phyloP scores from a whole-genome alignment of 306 rosid species.

The Fragaria vesca region DNA sequence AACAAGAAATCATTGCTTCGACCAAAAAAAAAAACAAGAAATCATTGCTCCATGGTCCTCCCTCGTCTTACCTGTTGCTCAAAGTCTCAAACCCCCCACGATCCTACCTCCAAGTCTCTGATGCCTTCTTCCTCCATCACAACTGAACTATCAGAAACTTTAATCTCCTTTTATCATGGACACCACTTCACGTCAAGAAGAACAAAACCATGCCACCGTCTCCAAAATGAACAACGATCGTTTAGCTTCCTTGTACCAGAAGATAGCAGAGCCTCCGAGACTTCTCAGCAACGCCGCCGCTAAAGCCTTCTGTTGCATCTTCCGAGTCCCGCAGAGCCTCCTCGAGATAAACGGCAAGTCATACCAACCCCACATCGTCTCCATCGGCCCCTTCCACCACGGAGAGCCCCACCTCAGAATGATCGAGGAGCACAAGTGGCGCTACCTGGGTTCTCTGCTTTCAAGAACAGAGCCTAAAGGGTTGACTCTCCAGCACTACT shows the following conservation, averaged over 20 bases:
- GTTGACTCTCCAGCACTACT: conserved; percentile 1
- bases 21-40: too few species aligned
- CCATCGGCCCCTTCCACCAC: conserved; percentile 66
- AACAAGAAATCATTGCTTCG: not conserved
- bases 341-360: conserved; percentile 44
- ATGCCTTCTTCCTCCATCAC: not conserved
- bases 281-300: conserved; percentile 47
- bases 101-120: not conserved
- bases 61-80: not conserved
- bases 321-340: conserved; percentile 51
- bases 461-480: conserved; percentile 30
- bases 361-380: conserved; percentile 60
- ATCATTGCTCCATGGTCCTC: not conserved
- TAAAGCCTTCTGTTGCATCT: conserved; percentile 45
- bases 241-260: conserved; percentile 33
- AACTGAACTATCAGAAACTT: not conserved
- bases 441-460: conserved; percentile 42
- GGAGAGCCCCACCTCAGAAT: conserved; percentile 39
- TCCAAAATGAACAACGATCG: conserved; percentile 29
- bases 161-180: conserved; percentile 4
- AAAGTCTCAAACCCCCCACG: not conserved
- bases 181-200: conserved; percentile 19
- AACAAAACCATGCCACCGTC: not conserved
- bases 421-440: conserved; percentile 65
- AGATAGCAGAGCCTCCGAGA: conserved; percentile 44